Conservation (phyloP, 768 basidiomycete genomes). For the Goffeauzyma gilvescens region DNA sequence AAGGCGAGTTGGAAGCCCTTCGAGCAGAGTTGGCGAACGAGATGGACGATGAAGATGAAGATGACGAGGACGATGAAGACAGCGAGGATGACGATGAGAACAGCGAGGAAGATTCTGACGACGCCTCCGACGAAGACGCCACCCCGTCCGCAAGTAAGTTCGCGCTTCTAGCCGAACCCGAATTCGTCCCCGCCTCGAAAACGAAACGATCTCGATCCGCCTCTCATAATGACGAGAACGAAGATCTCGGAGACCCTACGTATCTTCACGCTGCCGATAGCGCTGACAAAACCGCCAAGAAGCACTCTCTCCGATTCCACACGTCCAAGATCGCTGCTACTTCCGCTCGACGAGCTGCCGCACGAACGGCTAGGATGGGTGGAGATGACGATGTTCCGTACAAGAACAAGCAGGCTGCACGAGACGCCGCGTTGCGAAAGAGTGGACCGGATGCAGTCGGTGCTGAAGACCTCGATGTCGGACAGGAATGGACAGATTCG, state of each 20-base stretch:
- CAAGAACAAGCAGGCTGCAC: constrained; percentile 42
- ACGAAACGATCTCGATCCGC: constrained; percentile 4
- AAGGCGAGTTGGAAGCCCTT: constrained; percentile 24
- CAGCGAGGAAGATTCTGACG: constrained; percentile 38
- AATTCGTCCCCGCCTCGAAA: constrained; percentile 37
- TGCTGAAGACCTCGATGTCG: constrained; percentile 27
- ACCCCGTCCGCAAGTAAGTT: constrained; percentile 39
- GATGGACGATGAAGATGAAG: constrained; percentile 33
- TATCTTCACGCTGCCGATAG: constrained; percentile 52
- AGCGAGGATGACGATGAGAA: constrained; percentile 39
- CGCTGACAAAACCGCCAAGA: constrained; percentile 62
- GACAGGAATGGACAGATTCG: constrained; percentile 33
- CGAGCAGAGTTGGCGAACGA: constrained; percentile 13
- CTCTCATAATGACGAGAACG: constrained; percentile 18
- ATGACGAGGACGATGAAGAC: constrained; percentile 27
- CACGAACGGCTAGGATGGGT: constrained; percentile 49
- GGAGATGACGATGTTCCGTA: constrained; percentile 96
- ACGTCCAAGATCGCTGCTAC: constrained; percentile 75
- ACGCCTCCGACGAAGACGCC: constrained; percentile 25
- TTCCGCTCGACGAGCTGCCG: constrained; percentile 52
- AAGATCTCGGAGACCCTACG: constrained; percentile 55
- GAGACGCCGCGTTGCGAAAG: constrained; percentile 29
- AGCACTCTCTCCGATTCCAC: constrained; percentile 76
- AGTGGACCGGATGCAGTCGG: constrained; percentile 35
- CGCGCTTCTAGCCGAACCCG: constrained; percentile 49